These are phyloP conservation scores for Austroboletus eburneus DNA, from an alignment of 768 basidiomycete species.

Conservation along the genomic window DNA sequence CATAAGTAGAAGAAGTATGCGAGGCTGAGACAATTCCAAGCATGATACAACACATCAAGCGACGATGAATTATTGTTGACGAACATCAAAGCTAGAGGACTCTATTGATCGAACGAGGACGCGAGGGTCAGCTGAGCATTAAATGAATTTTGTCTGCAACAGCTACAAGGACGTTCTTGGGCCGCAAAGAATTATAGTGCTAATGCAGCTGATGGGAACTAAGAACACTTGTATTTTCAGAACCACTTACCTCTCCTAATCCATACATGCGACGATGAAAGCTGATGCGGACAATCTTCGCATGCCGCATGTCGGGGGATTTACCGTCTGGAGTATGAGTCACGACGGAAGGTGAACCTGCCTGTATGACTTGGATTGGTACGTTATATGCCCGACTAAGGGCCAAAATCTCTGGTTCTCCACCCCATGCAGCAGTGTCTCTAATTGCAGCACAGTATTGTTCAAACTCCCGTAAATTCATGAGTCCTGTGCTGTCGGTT, in stretches of 20 bases:
- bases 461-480: constrained; percentile 61
- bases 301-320: constrained; percentile 20
- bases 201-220: constrained; percentile 29
- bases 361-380: constrained; percentile 90
- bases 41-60: background rate
- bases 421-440: constrained; percentile 91
- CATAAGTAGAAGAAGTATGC: too few species aligned
- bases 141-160: constrained; percentile 31
- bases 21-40: background rate
- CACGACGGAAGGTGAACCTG: constrained; percentile 76
- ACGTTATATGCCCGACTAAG: constrained; percentile 75
- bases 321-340: constrained; percentile 59
- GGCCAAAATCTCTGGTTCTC: constrained; percentile 95
- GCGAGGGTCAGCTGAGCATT: constrained; percentile 23
- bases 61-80: too few species aligned
- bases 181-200: constrained; percentile 88
- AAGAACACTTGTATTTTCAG: background rate
- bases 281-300: constrained; percentile 65
- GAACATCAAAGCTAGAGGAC: too few species aligned
- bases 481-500: constrained; percentile 57
- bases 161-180: constrained; percentile 34
- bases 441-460: constrained; percentile 76
- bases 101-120: background rate
- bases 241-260: constrained; percentile 77
- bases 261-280: constrained; percentile 96